A percentile compares a stretch with the other conserved stretches of the same genome.
Evolutionary conservation across 2,329 filamentous ascomycete genomes (phyloP).

Genomic region (Aspergillus sp.): DNA sequence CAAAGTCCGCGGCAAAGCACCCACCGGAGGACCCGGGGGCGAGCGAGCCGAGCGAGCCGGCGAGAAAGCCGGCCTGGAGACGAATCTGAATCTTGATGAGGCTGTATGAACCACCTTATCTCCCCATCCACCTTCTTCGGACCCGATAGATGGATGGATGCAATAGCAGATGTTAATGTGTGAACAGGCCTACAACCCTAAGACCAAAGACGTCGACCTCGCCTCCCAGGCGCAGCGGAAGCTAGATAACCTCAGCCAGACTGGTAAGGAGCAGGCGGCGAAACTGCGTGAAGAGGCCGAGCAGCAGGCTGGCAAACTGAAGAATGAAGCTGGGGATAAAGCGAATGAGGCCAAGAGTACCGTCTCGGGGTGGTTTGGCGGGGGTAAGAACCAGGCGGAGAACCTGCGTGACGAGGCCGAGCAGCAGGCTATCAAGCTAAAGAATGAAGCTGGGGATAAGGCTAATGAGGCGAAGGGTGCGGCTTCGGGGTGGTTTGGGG

Average conservation of each 20-base stretch:
- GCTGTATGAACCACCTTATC: conserved; percentile 55
- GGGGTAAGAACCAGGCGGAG: conserved; percentile 48
- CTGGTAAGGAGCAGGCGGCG: conserved; percentile 60
- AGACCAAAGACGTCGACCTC: conserved; percentile 45
- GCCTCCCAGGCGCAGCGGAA: conserved; percentile 52
- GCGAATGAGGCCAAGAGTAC: conserved; percentile 81
- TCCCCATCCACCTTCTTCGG: neutral
- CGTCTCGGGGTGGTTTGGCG: conserved; percentile 80
- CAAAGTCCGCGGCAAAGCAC: conserved; percentile 65
- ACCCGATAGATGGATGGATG: neutral
- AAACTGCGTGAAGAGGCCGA: conserved; percentile 58
- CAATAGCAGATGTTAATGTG: neutral
- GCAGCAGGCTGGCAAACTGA: conserved; percentile 56
- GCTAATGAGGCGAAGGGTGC: conserved; percentile 81
- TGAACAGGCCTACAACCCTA: conserved; percentile 60
- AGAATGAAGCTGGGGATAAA: conserved; percentile 76
- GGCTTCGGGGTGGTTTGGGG: conserved; percentile 80
- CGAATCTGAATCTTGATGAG: conserved; percentile 66
- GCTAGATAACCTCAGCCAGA: conserved; percentile 54
- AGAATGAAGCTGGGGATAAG: conserved; percentile 76
- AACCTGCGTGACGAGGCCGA: conserved; percentile 58
- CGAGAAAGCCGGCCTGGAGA: conserved; percentile 60
- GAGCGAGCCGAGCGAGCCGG: conserved; percentile 61
- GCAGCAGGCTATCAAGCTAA: conserved; percentile 56
- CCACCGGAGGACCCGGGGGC: conserved; percentile 51